Base-by-base conservation (phyloP, 805 yeast genomes). In the Lipomyces orientalis region DNA sequence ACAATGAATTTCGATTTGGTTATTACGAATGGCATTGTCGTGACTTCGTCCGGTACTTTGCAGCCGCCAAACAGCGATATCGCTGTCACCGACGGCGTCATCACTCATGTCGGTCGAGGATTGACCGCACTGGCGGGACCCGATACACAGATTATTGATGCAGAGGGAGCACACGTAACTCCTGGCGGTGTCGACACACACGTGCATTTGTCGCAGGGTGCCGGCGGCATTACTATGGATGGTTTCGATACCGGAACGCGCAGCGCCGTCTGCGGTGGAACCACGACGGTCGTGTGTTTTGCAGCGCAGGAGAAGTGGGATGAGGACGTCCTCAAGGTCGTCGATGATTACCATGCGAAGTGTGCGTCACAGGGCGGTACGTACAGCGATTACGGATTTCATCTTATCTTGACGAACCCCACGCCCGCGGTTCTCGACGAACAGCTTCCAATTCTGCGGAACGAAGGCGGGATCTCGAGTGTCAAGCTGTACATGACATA, bases 141-240 rank as follows among this genome's bases (percentile, higher is more conserved):
- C 4, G 58, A 37, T 16, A 64, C 63, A 19, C 73, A 75, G 57
- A 72, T 73, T 12, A 79, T 83, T 31, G 86, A 84, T 73, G 85
- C 85, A 4, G 77, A 82, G 65, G 84, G 85, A 9, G 86, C 79
- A 0, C 79, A 73, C 64, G 79, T 84, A 35, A 83, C 85, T 1
- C 87, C 87, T 1, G 86, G 86, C 58, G 86, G 86, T 4, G 80
- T 84, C 51, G 87, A 84, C 71, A 78, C 84, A 0, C 86, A 84
- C 71, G 85, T 83, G 33, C 87, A 84, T 64, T 69, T 84, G 22
- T 81, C 82, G 54, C 85, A 84, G 71, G 71, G 71, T 12, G 80
- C 80, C 5, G 76, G 79, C 51, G 77, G 79, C 16, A 78, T 82
- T 4, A 78, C 81, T 1, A 83, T 84, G 54, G 87, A 83, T 68